phyloP scores from a whole-genome alignment of 1,284 basidiomycete genomes.

The Ceratobasidium sp. region DNA sequence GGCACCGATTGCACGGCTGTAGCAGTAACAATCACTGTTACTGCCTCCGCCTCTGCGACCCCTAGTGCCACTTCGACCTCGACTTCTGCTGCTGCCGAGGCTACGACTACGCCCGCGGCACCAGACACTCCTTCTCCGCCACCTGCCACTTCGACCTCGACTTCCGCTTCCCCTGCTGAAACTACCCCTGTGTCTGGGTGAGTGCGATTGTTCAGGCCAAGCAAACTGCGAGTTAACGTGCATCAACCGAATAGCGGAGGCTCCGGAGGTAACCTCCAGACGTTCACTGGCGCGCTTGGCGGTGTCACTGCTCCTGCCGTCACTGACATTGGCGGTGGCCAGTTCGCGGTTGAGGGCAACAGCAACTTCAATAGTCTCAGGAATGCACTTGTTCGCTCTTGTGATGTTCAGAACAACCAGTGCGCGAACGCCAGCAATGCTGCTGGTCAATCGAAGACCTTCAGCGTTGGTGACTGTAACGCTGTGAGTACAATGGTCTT shows the following conservation, averaged over 20 bases:
- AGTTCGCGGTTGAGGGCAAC: slow-evolving; percentile 53
- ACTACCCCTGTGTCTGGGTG: slow-evolving; percentile 48
- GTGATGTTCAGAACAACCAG: slow-evolving; percentile 69
- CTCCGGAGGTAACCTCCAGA: slow-evolving; percentile 57
- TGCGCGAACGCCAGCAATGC: slow-evolving; percentile 65
- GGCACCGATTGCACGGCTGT: slow-evolving; percentile 46
- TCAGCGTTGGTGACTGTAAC: slow-evolving; percentile 67
- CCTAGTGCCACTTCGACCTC: slow-evolving; percentile 46
- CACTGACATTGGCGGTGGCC: slow-evolving; percentile 54
- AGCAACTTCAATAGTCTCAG: slow-evolving; percentile 47
- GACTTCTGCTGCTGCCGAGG: slow-evolving; percentile 48
- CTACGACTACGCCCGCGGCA: slow-evolving; percentile 44
- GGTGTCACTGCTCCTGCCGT: slow-evolving; percentile 58
- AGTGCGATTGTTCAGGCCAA: background rate
- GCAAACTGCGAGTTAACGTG: background rate
- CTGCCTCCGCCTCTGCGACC: slow-evolving; percentile 33
- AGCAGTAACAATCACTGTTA: slow-evolving; percentile 45
- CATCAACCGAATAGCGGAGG: slow-evolving; percentile 18
- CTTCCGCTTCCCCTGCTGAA: slow-evolving; percentile 47
- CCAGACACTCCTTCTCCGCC: slow-evolving; percentile 38
- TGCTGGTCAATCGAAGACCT: slow-evolving; percentile 58
- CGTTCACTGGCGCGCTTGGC: slow-evolving; percentile 58
- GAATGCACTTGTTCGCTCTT: slow-evolving; percentile 60
- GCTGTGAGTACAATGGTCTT: slow-evolving; percentile 45
- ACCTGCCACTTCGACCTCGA: slow-evolving; percentile 43